Conservation (phyloP, 257 asterid genomes). For the Haberlea rhodopensis region DNA sequence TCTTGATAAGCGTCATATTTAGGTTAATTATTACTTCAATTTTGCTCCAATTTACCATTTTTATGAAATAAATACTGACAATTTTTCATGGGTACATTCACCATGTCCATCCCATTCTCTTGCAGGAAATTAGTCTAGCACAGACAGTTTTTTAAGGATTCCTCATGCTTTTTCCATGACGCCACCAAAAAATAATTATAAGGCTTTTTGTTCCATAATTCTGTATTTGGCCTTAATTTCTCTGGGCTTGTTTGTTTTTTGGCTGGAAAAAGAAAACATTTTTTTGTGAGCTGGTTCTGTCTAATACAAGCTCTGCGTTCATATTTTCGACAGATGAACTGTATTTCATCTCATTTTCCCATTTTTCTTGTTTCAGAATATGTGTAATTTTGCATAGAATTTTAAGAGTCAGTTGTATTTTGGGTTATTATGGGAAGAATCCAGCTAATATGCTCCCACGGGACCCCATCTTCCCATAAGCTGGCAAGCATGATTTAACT, state of each 20-base stretch:
- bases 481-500: slow-evolving; percentile 27
- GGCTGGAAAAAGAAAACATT: too few species aligned
- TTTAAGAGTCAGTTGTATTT: slow-evolving; percentile 16
- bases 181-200: not conserved
- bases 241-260: not conserved
- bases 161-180: not conserved
- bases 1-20: slow-evolving; percentile 20
- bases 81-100: not conserved
- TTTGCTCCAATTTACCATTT: not conserved
- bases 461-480: not conserved
- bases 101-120: not conserved
- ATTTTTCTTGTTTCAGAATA: not conserved
- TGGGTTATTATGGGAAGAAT: slow-evolving; percentile 28
- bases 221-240: slow-evolving; percentile 4
- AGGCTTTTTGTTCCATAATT: slow-evolving; percentile 20
- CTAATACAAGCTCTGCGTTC: not conserved
- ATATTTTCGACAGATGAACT: not conserved
- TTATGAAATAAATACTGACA: not conserved
- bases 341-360: not conserved
- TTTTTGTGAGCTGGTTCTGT: not conserved
- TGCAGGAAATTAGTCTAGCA: slow-evolving; percentile 6
- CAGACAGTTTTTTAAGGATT: slow-evolving; percentile 4
- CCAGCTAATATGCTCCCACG: slow-evolving; percentile 14
- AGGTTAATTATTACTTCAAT: slow-evolving; percentile 1
- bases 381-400: slow-evolving; percentile 3